These are phyloP conservation scores for Mortierella sp. DNA, from an alignment of 371 early-diverging fungal species.

Conservation along the genomic window DNA sequence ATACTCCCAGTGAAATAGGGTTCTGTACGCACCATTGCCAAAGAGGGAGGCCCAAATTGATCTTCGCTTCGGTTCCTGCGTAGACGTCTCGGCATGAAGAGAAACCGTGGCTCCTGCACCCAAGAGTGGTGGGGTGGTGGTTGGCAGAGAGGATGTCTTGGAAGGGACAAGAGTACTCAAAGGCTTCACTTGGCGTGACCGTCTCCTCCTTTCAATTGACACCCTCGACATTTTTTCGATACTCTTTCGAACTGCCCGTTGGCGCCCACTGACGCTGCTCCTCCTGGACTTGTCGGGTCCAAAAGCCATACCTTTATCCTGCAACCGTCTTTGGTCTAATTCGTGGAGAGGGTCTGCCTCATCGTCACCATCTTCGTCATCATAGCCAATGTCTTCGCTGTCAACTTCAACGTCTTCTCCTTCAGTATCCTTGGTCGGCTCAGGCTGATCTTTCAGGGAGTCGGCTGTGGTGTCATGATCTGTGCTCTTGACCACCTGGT, in stretches of 20 bases:
- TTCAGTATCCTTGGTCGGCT: no score
- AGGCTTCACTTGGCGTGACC: slow-evolving; percentile 32
- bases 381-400: neutral
- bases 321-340: slow-evolving; percentile 5
- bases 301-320: neutral
- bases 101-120: neutral
- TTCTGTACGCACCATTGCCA: slow-evolving; percentile 26
- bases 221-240: slow-evolving; percentile 32
- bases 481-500: no score
- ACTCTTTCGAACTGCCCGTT: slow-evolving; percentile 32
- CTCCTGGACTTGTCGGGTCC: slow-evolving; percentile 14
- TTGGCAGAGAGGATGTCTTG: slow-evolving; percentile 6
- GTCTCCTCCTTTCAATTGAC: slow-evolving; percentile 31
- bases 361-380: slow-evolving; percentile 19
- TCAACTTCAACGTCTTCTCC: no score
- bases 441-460: no score
- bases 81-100: slow-evolving; percentile 1
- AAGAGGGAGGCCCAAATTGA: slow-evolving; percentile 47
- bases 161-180: slow-evolving; percentile 15
- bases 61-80: slow-evolving; percentile 26
- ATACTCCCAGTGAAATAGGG: no score
- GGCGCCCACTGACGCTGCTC: neutral
- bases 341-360: slow-evolving; percentile 7
- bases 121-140: neutral
- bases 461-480: no score